These are phyloP conservation scores for Malus domestica DNA, from an alignment of 306 rosid species.

Conservation along the genomic window ASM211411v1 NC_041798.1:10434501-10435000, in stretches of 20 bases:
- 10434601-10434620: too few relatives aligned
- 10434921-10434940: too few relatives aligned
- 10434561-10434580: background rate
- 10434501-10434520: background rate
- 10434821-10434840: background rate
- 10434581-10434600: background rate
- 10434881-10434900: too few relatives aligned
- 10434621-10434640: background rate
- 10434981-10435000: too few relatives aligned
- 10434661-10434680: constrained; percentile 34
- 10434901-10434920: too few relatives aligned
- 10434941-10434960: too few relatives aligned
- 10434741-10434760: background rate
- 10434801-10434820: background rate
- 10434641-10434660: constrained; percentile 14
- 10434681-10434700: constrained; percentile 40
- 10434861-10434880: background rate
- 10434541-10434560: background rate
- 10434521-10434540: background rate
- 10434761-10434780: background rate
- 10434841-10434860: background rate
- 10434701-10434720: constrained; percentile 31
- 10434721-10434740: constrained; percentile 42
- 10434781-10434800: background rate
- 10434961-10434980: too few relatives aligned